phyloP scores from a whole-genome alignment of 139 green algal species.

The Limnomonas spitsbergensis region DNA sequence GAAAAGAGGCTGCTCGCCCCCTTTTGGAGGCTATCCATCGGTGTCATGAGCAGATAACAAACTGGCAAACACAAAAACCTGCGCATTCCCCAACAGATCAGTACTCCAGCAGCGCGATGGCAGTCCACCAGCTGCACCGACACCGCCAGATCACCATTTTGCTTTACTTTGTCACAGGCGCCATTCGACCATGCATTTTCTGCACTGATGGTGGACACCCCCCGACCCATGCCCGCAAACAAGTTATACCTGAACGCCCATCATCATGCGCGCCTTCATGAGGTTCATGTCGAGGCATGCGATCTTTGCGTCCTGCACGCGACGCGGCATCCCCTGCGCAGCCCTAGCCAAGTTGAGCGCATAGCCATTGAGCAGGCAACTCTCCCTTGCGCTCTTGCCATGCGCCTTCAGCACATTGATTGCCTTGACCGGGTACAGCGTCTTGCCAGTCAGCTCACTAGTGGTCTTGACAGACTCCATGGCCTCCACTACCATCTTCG shows the following conservation, averaged over 20 bases:
- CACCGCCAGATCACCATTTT: no score
- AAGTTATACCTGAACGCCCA: conserved; percentile 74
- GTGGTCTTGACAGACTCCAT: conserved; percentile 57
- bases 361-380: conserved; percentile 88
- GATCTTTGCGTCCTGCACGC: conserved; percentile 60
- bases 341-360: conserved; percentile 89
- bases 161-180: no score
- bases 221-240: no score
- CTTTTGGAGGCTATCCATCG: no score
- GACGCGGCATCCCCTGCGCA: conserved; percentile 64
- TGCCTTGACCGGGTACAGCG: conserved; percentile 86
- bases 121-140: no score
- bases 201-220: no score
- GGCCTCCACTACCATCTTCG: conserved; percentile 83
- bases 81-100: no score
- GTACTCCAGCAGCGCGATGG: no score
- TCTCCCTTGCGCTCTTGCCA: conserved; percentile 85
- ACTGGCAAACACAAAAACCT: no score
- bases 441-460: conserved; percentile 48
- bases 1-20: no score
- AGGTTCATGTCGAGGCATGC: conserved; percentile 95
- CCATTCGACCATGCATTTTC: no score
- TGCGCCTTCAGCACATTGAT: conserved; percentile 99
- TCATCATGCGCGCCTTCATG: conserved; percentile 84
- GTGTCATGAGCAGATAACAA: no score